A percentile compares a stretch with the other conserved stretches of the same genome.
These are phyloP conservation scores for Xeromyces bisporus DNA, from an alignment of 495 filamentous ascomycete species.

Conservation along the genomic window DNA sequence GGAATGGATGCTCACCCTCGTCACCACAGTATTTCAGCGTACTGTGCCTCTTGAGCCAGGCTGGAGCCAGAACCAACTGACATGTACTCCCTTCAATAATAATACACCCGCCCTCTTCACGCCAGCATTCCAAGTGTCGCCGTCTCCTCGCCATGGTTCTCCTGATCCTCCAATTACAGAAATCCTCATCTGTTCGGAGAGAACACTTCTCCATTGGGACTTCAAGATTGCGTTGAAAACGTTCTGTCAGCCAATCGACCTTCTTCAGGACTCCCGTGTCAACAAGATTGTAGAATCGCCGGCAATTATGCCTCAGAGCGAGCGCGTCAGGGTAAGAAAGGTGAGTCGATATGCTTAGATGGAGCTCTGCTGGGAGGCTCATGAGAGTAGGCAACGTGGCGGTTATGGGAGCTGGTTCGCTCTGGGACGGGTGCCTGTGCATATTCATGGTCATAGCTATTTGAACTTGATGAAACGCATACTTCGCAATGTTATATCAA, in stretches of 20 bases:
- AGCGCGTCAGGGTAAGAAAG: constrained; percentile 58
- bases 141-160: constrained; percentile 27
- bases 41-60: constrained; percentile 18
- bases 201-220: constrained; percentile 33
- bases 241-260: constrained; percentile 48
- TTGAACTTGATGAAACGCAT: too few relatives aligned
- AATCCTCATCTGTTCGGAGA: constrained; percentile 26
- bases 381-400: constrained; percentile 17
- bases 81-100: constrained; percentile 22
- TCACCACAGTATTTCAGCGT: constrained; percentile 4
- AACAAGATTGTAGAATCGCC: constrained; percentile 45
- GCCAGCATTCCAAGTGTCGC: constrained; percentile 24
- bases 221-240: constrained; percentile 30
- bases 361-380: constrained; percentile 45
- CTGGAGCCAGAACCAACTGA: constrained; percentile 14
- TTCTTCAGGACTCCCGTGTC: constrained; percentile 49
- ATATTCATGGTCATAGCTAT: too few relatives aligned
- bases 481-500: too few relatives aligned
- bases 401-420: too few relatives aligned
- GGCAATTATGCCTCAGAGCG: constrained; percentile 47
- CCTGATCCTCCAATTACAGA: constrained; percentile 25
- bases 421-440: too few relatives aligned
- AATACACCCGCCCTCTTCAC: constrained; percentile 14
- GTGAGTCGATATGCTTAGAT: constrained; percentile 61
- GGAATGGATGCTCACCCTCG: constrained; percentile 17